Evolutionary conservation across 352 stramenopile species (phyloP), one percentile per base, ranked within the genome.

Genomic region (Phytophthora uliginosa): DNA sequence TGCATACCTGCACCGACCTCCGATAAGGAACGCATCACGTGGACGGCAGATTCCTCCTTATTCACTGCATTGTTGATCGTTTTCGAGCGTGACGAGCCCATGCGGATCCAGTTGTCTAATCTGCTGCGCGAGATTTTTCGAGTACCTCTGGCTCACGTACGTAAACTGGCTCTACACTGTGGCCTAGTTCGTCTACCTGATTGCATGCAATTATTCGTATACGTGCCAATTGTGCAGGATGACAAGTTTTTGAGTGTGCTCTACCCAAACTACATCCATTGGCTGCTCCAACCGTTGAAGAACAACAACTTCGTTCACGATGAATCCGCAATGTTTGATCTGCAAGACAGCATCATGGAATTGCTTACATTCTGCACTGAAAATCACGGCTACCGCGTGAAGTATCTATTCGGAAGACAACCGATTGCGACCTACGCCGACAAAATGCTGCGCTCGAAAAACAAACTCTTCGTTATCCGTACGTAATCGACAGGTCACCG

Each of bases 231-330:
- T 50, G 67, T 55, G 57, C 58, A 93, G 81, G 89, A 96, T 70
- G 88, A 96, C 85, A 94, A 94, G 60, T 96, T 95, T 67, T 76
- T 96, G 51, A 92, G 87, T 67, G 88, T 96, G 54, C 66, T 96
- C 34, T 96, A 96, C 59, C 86, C 87, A 40, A 95, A 94, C 76
- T 96, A 96, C 71, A 95, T 95, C 68, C 85, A 91, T 22, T 96
- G 89, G 89, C 53, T 95, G 56, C 73, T 96, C 13, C 89, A 96
- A 71, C 86, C 88, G 4, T 66, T 96, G 71, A 94, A 94, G 76
- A 89, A 81, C 60, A 82, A 77, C 7, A 74, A 75, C 2, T 79
- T 81, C 33, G 57, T 75, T 8, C 63, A 65, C 36, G 74, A 90
- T 59, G 71, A 86, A 31, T 75, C 80, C 6, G 77, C 73, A 7